Conservation (phyloP, 208 protist species). For the Endotrypanum monterogeii region DNA sequence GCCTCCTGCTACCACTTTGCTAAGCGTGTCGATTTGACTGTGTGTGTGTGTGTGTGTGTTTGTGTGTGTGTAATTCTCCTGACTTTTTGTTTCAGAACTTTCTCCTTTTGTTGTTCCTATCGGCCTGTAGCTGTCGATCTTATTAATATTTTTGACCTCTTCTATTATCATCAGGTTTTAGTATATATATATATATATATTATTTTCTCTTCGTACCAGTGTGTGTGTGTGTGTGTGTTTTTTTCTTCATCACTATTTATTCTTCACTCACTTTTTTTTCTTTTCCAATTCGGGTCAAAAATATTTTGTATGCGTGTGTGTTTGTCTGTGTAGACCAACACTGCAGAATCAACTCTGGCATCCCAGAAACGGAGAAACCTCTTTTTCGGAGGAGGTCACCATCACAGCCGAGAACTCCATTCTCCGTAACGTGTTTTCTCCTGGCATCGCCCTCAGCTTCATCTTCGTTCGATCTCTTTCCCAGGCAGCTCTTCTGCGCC, state of each 20-base stretch:
- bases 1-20: background rate
- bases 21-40: background rate
- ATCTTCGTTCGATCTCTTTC: too few relatives aligned
- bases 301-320: background rate
- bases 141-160: background rate
- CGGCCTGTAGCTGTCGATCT: background rate
- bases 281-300: too few relatives aligned
- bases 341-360: too few relatives aligned
- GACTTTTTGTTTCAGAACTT: background rate
- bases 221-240: background rate
- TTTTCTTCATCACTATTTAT: slow-evolving; percentile 11
- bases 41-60: background rate
- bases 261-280: background rate
- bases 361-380: too few relatives aligned
- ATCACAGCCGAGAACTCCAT: too few relatives aligned
- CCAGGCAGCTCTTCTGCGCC: too few relatives aligned
- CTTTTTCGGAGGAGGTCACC: too few relatives aligned
- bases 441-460: too few relatives aligned
- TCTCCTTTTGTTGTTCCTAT: background rate
- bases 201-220: too few relatives aligned
- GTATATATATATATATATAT: background rate
- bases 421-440: too few relatives aligned
- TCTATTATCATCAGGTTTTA: background rate
- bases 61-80: background rate
- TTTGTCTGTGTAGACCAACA: too few relatives aligned